phyloP scores from a whole-genome alignment of 345 rosid species.

The Conringia planisiliqua region DNA sequence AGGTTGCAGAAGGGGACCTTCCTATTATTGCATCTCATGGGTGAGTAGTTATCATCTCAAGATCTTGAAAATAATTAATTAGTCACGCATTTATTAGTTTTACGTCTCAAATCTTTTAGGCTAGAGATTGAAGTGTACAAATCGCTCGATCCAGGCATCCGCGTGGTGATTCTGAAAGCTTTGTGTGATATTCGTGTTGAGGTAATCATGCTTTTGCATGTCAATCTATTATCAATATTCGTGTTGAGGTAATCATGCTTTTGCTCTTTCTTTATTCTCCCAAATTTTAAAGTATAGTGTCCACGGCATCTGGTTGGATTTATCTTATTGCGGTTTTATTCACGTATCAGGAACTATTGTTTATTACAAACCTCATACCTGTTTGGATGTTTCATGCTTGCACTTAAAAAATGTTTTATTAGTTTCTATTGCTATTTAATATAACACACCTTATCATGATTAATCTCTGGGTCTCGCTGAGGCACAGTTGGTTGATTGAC shows the following conservation, averaged over 20 bases:
- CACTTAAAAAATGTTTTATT: background rate
- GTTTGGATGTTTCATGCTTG: background rate
- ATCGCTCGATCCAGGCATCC: constrained; percentile 79
- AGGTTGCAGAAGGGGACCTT: constrained; percentile 96
- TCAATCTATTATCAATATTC: background rate
- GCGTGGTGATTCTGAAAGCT: constrained; percentile 90
- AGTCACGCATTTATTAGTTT: constrained; percentile 12
- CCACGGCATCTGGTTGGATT: background rate
- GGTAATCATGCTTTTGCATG: constrained; percentile 41
- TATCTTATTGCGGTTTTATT: too few species aligned
- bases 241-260: constrained; percentile 23
- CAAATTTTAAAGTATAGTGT: too few species aligned
- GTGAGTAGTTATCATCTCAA: constrained; percentile 45
- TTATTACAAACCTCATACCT: background rate
- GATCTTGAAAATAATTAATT: background rate
- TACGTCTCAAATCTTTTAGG: constrained; percentile 39
- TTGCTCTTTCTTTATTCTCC: background rate
- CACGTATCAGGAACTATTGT: background rate
- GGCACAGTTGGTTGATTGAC: background rate
- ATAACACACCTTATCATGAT: background rate
- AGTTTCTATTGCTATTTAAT: background rate
- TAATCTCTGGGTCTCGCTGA: background rate
- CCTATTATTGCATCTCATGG: constrained; percentile 93
- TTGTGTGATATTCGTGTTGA: constrained; percentile 95
- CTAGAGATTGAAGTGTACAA: constrained; percentile 73